Base-by-base conservation (phyloP, 2,329 filamentous ascomycete species). In the Endoconidiophora polonica region DNA sequence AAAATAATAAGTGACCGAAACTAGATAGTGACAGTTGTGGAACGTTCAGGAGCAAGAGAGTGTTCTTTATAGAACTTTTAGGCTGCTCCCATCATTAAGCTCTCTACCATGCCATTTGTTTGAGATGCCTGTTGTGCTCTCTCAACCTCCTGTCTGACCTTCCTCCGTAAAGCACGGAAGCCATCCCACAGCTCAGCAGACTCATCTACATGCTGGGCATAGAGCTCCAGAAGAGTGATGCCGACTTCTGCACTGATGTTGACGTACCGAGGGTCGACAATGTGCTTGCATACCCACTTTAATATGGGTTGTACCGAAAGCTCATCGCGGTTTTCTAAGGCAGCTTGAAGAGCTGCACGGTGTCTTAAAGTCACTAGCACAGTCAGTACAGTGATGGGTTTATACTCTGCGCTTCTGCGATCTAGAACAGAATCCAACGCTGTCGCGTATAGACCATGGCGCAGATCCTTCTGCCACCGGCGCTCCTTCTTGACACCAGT, bases 71-170 rank as follows among this genome's bases (percentile, higher is more conserved):
- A 23, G 16, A 18, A 4, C 24, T n/a, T 23, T 41, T 26, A 52
- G 18, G 47, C 47, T 5, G 47, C 44, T 9, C 68, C 71, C 48
- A 73, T 70, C 58, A 83, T 76, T 55, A 78, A 55, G 45, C 67
- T 82, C 58, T 90, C 85, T 56, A 96, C 66, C 88, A 96, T 95
- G 2, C 90, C 91, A 56, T 76, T 76, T 9, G 86, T 88, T 65
- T 83, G 79, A 57, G 77, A 81, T 2, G 90, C 88, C 60, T 83
- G 73, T 65, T 94, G 84, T 20, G 86, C 85, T 59, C 82, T 79
- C 63, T 93, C 86, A 9, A 88, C 82, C 63, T 91, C 85, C 39
- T 75, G 68, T 55, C 77, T 74, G 18, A 96, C 90, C 38, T 80
- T 71, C 43, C 73, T 68, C 60, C 83, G 78, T 55, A 95, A 68